Percentiles rank a stretch among this genome's conserved stretches.
Evolutionary conservation across 345 rosid species (phyloP).

Genomic region (Ceriops decandra): DNA sequence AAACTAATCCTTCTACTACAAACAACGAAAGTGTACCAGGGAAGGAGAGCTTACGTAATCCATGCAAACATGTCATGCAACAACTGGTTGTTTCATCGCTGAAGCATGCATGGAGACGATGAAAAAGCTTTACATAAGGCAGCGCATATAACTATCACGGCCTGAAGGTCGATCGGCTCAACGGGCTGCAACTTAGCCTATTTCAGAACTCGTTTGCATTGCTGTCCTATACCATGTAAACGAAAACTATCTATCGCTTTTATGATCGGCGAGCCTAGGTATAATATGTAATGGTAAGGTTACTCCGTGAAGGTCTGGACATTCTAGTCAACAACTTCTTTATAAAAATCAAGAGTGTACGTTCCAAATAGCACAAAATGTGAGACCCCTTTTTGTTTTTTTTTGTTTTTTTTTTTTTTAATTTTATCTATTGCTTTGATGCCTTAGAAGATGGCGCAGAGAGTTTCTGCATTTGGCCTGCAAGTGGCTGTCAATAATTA

Average conservation of each 20-base stretch:
- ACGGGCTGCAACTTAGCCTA: neutral
- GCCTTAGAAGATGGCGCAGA: neutral
- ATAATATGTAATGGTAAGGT: too few species aligned
- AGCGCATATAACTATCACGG: neutral
- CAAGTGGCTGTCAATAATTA: neutral
- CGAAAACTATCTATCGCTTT: too few species aligned
- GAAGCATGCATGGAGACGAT: slow-evolving; percentile 27
- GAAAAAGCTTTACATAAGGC: slow-evolving; percentile 3
- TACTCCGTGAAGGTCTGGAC: too few species aligned
- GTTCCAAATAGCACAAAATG: too few species aligned
- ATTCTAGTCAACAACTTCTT: too few species aligned
- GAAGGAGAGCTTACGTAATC: slow-evolving; percentile 21
- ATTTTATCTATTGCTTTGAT: neutral
- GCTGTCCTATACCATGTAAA: too few species aligned
- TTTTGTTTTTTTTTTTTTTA: too few species aligned
- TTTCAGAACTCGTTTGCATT: slow-evolving; percentile 13
- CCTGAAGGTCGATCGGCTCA: neutral
- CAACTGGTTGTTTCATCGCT: slow-evolving; percentile 21
- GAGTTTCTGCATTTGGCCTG: neutral
- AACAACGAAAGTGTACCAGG: neutral
- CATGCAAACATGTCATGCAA: slow-evolving; percentile 36
- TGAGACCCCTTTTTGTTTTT: too few species aligned
- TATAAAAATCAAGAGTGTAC: too few species aligned
- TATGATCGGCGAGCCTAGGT: too few species aligned
- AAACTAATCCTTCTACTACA: neutral